Conservation (phyloP, 192 early-diverging fungal species). For the Haplosporangium gracile region DNA sequence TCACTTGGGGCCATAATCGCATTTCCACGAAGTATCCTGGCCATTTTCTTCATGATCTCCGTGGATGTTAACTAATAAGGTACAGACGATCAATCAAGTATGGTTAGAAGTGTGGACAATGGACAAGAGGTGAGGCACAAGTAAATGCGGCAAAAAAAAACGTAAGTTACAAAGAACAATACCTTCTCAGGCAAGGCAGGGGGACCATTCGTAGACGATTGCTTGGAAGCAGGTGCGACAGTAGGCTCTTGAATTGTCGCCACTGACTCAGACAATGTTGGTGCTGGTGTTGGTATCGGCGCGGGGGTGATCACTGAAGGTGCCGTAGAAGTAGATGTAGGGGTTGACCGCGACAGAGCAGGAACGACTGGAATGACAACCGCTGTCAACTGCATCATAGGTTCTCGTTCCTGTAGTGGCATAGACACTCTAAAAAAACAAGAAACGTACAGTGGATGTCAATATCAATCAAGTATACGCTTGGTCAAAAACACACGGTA, state of each 20-base stretch:
- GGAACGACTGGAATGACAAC: neutral
- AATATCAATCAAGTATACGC: neutral
- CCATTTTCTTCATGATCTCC: constrained; percentile 9
- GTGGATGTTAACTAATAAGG: neutral
- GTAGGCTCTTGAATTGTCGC: neutral
- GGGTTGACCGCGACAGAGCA: neutral
- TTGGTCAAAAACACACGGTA: neutral
- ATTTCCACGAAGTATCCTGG: constrained; percentile 15
- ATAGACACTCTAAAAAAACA: neutral
- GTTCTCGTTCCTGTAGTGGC: neutral
- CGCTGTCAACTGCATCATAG: neutral
- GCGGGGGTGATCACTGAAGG: neutral
- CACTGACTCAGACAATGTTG: neutral
- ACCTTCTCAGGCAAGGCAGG: neutral
- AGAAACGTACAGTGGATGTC: neutral
- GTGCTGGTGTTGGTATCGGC: neutral
- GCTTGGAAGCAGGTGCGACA: neutral
- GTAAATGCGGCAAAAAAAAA: neutral
- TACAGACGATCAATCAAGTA: neutral
- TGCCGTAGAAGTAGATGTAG: neutral
- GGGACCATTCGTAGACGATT: neutral
- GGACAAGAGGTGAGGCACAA: neutral
- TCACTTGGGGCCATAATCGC: constrained; percentile 17
- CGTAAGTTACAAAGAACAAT: neutral
- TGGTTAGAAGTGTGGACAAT: neutral